Evolutionary conservation across 2,329 filamentous ascomycete species (phyloP), one percentile per base, ranked within the genome.

Genomic region (Tolypocladium paradoxum): DNA sequence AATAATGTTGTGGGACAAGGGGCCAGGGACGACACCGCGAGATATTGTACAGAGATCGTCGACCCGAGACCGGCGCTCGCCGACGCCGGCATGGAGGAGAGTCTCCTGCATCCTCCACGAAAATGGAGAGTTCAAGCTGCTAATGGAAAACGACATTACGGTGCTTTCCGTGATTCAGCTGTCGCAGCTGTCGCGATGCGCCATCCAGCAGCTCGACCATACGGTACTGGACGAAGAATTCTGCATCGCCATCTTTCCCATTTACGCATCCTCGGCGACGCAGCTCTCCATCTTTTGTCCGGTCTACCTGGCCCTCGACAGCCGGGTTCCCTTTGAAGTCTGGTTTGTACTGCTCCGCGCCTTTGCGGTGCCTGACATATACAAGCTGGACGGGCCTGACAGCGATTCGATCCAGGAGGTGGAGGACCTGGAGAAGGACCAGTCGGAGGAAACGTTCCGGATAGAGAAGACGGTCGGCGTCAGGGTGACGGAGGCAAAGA

Each of bases 51-150:
- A 76, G 60, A 71, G 78, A 4, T 75, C 81, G 2, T 83, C 81
- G 2, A 80, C 79, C 1, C 72, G 78, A 55, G 79, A 84, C 62
- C 62, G 79, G 27, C 73, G 75, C 31, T 76, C 77, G 14, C 68
- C 75, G 0, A 71, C 70, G n/a, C 76, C 76, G 4, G 79, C 85
- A 12, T 97, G 93, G 93, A 83, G 88, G 61, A 82, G 82, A 58
- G 90, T 97, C 4, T 96, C 90, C 33, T 96, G 91, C 68, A 95
- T 93, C 20, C 75, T 99, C 27, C 88, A 95, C 60, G 93, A 97
- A 65, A 96, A 96, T 61, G 93, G 93, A 54, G 89, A 95, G 64
- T 85, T 99, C 65, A 95, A 92, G 64, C 79, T 99, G 12, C 85
- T 93, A 68, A 87, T 87, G 1, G 92, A 96, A 62, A 85, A 87